Evolutionary conservation across 495 filamentous ascomycete species (phyloP).

Genomic region (Hypomontagnella monticulosa): DNA sequence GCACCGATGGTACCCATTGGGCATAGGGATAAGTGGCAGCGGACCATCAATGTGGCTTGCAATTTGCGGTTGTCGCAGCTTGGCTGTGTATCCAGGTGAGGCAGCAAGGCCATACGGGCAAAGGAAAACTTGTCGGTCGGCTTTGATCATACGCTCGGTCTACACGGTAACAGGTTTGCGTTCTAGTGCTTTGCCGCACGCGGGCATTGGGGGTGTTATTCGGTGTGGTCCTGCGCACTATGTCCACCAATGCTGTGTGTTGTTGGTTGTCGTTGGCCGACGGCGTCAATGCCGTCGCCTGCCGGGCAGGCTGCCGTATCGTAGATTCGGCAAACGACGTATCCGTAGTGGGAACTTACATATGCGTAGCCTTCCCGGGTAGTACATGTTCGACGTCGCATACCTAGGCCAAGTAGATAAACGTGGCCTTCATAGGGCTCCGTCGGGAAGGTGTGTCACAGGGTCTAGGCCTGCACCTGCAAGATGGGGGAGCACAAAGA

Average conservation of each 20-base stretch:
- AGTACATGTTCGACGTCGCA: neutral
- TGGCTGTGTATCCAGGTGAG: constrained; percentile 10
- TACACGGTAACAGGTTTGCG: neutral
- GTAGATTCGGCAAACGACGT: neutral
- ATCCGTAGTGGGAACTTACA: neutral
- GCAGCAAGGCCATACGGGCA: neutral
- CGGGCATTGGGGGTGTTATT: constrained; percentile 10
- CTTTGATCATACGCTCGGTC: constrained; percentile 15
- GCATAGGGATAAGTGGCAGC: no score
- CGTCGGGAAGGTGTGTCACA: constrained; percentile 2
- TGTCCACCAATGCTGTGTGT: constrained; percentile 6
- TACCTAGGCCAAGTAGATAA: no score
- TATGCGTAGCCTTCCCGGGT: neutral
- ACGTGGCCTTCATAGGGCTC: constrained; percentile 10
- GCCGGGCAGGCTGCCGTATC: neutral
- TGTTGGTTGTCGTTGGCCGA: neutral
- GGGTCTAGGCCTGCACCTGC: constrained; percentile 3
- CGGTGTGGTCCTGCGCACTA: constrained; percentile 8
- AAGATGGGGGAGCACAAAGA: constrained; percentile 31
- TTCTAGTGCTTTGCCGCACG: constrained; percentile 28
- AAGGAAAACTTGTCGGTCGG: neutral
- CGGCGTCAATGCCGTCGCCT: constrained; percentile 6
- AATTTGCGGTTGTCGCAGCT: neutral
- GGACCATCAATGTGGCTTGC: no score
- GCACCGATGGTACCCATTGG: no score